Evolutionary conservation across 768 basidiomycete species (phyloP), one percentile per base, ranked within the genome.

Genomic region (Psilocybe subaeruginosa): DNA sequence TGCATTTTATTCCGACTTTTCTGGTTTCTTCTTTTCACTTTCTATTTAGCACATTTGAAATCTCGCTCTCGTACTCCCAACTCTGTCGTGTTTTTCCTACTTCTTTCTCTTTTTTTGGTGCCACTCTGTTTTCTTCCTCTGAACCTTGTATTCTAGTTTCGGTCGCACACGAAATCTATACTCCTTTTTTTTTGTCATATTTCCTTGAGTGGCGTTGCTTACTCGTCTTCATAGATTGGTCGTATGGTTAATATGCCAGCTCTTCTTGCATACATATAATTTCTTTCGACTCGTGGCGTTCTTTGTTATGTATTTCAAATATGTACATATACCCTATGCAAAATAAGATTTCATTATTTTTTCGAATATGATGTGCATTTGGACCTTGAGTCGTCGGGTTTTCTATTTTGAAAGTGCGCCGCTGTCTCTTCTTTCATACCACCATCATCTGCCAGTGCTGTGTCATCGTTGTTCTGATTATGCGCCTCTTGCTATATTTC

Each of bases 71-170:
- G 35, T 54, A 52, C 41, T 43, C 64, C 62, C 60, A 61, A 61
- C 61, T 68, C 67, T 65, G 60, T 43, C 43, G 9, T 54, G 27
- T 55, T 47, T 62, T 53, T 65, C 50, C 60, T 50, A 46, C 58
- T 39, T 52, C 56, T 48, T 17, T 48, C 27, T 56, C 30, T 54
- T 33, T 66, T 59, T 12, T 43, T 43, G 6, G 8, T 17, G 41
- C 41, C 41, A n/a, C 41, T 47, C 30, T 56, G 30, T 54, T 33
- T 66, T 60, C 64, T 56, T 62, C 37, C 47, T 58, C 37, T 46
- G 23, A 50, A 47, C 60, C 53, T 62, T 68, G 63, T 66, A 66
- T 63, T 53, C 60, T 68, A 65, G 60, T 53, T 59, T 68, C 59
- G 62, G 59, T 51, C 52, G 50, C 52, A 59, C 60, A 64, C 60